Evolutionary conservation across 2,329 filamentous ascomycete genomes (phyloP), one percentile per base, ranked within the genome.

Genomic region (Fusarium coicis): DNA sequence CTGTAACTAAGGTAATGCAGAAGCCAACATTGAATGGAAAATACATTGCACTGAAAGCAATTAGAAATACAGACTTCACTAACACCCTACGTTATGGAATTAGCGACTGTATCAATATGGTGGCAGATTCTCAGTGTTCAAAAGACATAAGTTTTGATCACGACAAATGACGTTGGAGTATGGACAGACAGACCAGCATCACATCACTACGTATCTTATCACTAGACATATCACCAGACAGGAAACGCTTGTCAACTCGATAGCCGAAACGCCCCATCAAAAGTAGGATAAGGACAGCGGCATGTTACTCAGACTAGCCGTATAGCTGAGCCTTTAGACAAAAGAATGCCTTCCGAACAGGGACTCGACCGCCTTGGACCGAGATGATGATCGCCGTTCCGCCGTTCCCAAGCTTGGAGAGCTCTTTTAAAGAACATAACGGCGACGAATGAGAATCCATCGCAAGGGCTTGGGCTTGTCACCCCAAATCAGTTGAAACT

Each of bases 331-430:
- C 16, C 26, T 42, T 42, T 23, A 42, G 46, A 72, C 26, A 47
- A 66, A 61, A 54, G 49, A 70, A 67, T 37, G 54, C 44, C 47
- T 63, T 32, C 53, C 62, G 19, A 60, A 57, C 52, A 60, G 60
- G 37, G 54, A 39, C 59, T 50, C 44, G 40, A 68, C 49, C 61
- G 61, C 72, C 46, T 30, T 69, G 53, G 55, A 34, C 66, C 50
- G 66, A 73, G 66, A 73, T 75, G 42, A 71, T 19, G 73, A 73
- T 73, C 66, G 54, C 43, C 69, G 62, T 67, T 49, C 54, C 53
- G 73, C 52, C 62, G 62, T 67, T 66, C 58, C 54, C 39, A 58
- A 73, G 70, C 56, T 55, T 43, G 28, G 43, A 42, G 32, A 66
- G 42, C 58, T 53, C 39, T 30, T 30, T 60, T 30, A n/a, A n/a